Evolutionary conservation across 1,284 basidiomycete species (phyloP), one percentile per base, ranked within the genome.

Genomic region (Melampsora americana): DNA sequence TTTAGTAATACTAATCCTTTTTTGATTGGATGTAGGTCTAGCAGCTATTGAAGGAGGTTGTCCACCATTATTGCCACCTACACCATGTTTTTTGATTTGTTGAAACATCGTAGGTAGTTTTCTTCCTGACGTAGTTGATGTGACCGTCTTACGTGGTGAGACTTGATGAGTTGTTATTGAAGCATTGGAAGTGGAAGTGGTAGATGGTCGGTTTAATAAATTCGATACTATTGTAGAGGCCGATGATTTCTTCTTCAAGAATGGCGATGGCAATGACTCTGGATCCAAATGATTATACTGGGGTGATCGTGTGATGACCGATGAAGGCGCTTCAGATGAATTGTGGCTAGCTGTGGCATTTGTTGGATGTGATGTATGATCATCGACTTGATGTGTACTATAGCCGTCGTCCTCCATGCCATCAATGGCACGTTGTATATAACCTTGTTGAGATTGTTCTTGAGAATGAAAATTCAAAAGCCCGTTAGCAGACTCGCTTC

Each of bases 11-110:
- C 42, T 42, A 42, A 11, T 42, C 14, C 42, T 11, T 42, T 42
- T 42, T 42, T 42, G 42, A 42, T 11, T 42, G 42, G 42, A 42
- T 42, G 42, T 42, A 42, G 42, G 42, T 42, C 42, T 42, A 14
- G 42, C 42, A 0, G 42, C 42, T 11, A 42, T 42, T 14, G 42
- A 42, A 42, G 78, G 11, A 78, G 79, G 18, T 78, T 81, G 14
- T 79, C 74, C 42, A 80, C 80, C 5, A 77, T 78, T 35, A 75
- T 50, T 78, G 79, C 53, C 79, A 80, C 26, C 78, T 81, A 23
- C 67, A 81, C 11, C 81, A 80, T 30, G 75, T 81, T 69, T 81
- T 79, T 65, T 80, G 81, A 70, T 81, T 81, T 64, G 81, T 81
- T 75, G 81, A 81, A 72, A 78, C 80, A 20, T 79, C 79, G 74